These are phyloP conservation scores for Chlorella vulgaris DNA, from an alignment of 139 green algal species.

Conservation along the genomic window DNA sequence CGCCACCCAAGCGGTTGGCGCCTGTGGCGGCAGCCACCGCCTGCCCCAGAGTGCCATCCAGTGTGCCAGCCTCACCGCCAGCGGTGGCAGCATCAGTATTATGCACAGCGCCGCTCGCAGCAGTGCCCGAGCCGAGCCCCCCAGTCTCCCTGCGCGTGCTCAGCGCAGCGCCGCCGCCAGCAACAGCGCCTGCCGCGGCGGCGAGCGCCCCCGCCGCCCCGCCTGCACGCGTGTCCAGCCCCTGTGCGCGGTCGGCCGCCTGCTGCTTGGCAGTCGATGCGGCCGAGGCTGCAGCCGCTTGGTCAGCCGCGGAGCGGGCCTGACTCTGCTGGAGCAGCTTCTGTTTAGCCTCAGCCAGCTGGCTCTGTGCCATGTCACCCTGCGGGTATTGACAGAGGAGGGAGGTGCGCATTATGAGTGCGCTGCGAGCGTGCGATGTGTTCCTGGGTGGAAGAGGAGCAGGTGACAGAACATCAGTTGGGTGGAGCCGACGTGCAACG, in stretches of 20 bases:
- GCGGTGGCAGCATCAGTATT: background rate
- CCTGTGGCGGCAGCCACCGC: background rate
- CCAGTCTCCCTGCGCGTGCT: background rate
- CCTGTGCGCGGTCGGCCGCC: background rate
- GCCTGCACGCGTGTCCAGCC: background rate
- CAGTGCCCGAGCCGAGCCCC: background rate
- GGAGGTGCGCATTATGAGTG: too few relatives aligned
- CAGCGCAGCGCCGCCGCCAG: background rate
- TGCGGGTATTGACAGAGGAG: too few relatives aligned
- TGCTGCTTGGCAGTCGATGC: background rate
- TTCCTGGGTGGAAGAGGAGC: too few relatives aligned
- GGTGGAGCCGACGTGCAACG: too few relatives aligned
- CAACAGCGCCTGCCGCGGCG: background rate
- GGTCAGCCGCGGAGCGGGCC: too few relatives aligned
- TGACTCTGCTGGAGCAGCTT: background rate
- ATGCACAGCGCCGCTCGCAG: background rate
- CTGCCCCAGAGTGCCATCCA: constrained; percentile 2
- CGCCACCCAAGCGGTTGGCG: background rate
- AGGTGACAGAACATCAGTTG: too few relatives aligned
- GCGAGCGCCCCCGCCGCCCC: background rate
- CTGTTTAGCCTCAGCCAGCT: background rate
- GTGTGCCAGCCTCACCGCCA: background rate
- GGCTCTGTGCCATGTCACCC: background rate
- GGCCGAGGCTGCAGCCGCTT: background rate
- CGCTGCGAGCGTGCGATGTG: too few relatives aligned